These are phyloP conservation scores for Cordia subcordata DNA, from an alignment of 257 asterid species.

Conservation along the genomic window DNA sequence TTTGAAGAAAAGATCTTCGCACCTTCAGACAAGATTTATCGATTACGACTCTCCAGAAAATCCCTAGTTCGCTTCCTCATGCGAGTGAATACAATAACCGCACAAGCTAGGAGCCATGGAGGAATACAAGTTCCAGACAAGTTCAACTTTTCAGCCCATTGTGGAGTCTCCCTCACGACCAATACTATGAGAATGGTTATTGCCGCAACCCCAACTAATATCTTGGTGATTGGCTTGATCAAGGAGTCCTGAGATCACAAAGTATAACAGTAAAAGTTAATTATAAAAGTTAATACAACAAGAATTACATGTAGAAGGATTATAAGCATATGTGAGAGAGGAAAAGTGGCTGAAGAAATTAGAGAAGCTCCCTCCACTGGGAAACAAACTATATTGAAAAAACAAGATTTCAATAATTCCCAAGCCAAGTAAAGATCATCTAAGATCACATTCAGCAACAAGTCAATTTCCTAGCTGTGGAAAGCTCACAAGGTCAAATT, in stretches of 20 bases:
- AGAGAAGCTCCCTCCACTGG: too few relatives aligned
- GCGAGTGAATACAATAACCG: conserved; percentile 72
- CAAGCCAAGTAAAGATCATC: neutral
- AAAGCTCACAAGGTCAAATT: neutral
- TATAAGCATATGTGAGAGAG: too few relatives aligned
- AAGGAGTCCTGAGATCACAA: conserved; percentile 56
- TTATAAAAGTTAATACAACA: neutral
- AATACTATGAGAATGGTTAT: conserved; percentile 47
- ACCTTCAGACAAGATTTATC: too few relatives aligned
- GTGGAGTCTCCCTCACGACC: conserved; percentile 59
- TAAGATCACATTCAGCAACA: too few relatives aligned
- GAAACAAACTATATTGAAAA: too few relatives aligned
- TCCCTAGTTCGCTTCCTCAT: conserved; percentile 72
- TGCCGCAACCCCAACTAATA: conserved; percentile 50
- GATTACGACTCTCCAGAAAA: conserved; percentile 38
- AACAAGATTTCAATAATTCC: too few relatives aligned
- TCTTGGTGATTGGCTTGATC: conserved; percentile 65
- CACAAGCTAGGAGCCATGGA: conserved; percentile 92
- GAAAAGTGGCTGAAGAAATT: too few relatives aligned
- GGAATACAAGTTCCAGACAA: conserved; percentile 44
- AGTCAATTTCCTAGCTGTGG: too few relatives aligned
- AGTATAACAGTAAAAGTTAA: conserved; percentile 11
- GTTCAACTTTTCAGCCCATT: conserved; percentile 57
- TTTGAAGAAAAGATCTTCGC: too few relatives aligned
- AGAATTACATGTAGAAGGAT: too few relatives aligned